Conservation (phyloP, 2,329 filamentous ascomycete species). For the Fusarium nelsonii region DNA sequence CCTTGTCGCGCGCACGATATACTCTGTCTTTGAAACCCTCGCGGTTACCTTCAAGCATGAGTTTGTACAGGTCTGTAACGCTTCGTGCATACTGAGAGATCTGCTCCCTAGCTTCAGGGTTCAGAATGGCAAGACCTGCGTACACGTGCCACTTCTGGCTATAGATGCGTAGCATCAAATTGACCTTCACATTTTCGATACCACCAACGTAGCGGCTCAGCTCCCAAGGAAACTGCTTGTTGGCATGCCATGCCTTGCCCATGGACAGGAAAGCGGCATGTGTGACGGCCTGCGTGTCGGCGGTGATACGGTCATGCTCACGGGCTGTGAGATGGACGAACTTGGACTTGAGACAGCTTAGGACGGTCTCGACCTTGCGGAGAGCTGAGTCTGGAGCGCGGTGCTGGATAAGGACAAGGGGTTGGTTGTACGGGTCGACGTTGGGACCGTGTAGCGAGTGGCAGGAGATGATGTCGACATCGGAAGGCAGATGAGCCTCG, state of each 20-base stretch:
- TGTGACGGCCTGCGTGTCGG: conserved; percentile 97
- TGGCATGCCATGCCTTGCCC: conserved; percentile 97
- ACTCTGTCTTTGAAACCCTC: conserved; percentile 81
- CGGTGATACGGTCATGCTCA: conserved; percentile 96
- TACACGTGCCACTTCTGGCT: conserved; percentile 99
- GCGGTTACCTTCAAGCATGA: conserved; percentile 90
- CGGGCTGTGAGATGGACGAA: conserved; percentile 88
- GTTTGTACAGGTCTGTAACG: conserved; percentile 94
- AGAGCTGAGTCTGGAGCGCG: conserved; percentile 83
- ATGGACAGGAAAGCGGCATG: conserved; percentile 97
- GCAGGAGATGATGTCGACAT: conserved; percentile 94
- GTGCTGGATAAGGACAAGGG: conserved; percentile 93
- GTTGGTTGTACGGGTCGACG: conserved; percentile 89
- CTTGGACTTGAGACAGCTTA: conserved; percentile 86
- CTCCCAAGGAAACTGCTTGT: conserved; percentile 97
- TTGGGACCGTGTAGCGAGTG: conserved; percentile 96
- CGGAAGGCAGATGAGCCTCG: conserved; percentile 84
- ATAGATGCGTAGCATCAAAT: conserved; percentile 97
- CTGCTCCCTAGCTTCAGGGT: conserved; percentile 90
- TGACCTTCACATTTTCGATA: conserved; percentile 99
- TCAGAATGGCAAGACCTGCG: conserved; percentile 94
- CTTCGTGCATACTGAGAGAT: conserved; percentile 94
- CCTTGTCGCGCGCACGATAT: conserved; percentile 72
- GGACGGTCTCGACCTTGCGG: conserved; percentile 80
- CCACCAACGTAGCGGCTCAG: conserved; percentile 94